These are phyloP conservation scores for Thielaviopsis ethacetica DNA, from an alignment of 2,329 filamentous ascomycete species.

Conservation along the genomic window DNA sequence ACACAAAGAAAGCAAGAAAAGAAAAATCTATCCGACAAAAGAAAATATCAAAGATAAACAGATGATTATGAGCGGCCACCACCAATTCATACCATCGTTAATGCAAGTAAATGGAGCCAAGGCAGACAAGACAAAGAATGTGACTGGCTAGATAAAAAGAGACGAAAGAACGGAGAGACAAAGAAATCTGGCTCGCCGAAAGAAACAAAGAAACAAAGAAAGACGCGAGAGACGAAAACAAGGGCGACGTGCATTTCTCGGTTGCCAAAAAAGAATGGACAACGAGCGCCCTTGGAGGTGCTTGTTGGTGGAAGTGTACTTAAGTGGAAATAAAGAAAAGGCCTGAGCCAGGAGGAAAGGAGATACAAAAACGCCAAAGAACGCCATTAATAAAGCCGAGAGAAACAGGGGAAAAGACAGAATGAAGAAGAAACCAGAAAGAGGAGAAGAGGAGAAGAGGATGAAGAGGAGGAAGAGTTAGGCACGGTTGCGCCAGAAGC, in stretches of 20 bases:
- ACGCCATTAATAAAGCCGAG: neutral
- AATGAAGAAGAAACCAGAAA: neutral
- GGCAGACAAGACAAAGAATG: neutral
- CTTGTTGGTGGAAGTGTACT: neutral
- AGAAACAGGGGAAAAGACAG: too few species aligned
- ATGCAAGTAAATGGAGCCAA: neutral
- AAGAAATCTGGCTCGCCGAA: too few species aligned
- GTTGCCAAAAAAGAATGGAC: neutral
- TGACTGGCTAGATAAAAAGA: too few species aligned
- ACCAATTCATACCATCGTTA: neutral
- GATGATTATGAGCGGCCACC: too few species aligned
- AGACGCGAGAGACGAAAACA: too few species aligned
- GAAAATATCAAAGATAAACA: neutral
- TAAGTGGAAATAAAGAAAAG: neutral
- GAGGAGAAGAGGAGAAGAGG: neutral
- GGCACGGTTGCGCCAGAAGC: constrained; percentile 14
- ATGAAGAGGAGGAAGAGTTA: neutral
- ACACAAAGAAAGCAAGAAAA: neutral
- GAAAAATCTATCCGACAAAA: neutral
- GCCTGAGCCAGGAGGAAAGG: neutral
- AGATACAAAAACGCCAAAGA: neutral
- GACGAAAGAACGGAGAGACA: too few species aligned
- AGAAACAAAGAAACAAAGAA: neutral
- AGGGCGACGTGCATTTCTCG: neutral
- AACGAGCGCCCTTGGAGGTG: too few species aligned